Percentiles rank a stretch among this genome's conserved stretches.
These are phyloP conservation scores for Purpureocillium takamizusanense DNA, from an alignment of 2,329 filamentous ascomycete species.

Conservation along the genomic window DNA sequence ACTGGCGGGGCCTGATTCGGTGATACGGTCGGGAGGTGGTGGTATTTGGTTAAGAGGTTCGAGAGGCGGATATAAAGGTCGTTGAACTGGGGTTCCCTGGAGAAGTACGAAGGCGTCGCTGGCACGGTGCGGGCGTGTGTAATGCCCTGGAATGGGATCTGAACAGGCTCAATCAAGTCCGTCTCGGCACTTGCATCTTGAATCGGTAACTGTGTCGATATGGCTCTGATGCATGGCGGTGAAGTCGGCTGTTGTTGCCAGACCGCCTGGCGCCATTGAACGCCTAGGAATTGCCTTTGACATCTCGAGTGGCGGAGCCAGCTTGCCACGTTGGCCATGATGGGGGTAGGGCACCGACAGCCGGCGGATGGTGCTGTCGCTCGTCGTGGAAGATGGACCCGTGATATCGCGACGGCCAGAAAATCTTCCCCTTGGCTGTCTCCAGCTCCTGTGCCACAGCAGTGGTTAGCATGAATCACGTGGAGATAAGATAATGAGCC, in stretches of 20 bases:
- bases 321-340: conserved; percentile 25
- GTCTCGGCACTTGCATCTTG: conserved; percentile 6
- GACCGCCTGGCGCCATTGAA: conserved; percentile 19
- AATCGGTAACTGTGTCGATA: conserved; percentile 6
- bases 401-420: background rate
- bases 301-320: conserved; percentile 27
- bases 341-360: conserved; percentile 13
- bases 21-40: conserved; percentile 60
- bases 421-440: background rate
- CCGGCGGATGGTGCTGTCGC: conserved; percentile 3
- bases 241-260: conserved; percentile 13
- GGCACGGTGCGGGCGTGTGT: conserved; percentile 67
- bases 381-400: no score
- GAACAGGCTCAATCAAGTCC: conserved; percentile 12
- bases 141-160: conserved; percentile 21
- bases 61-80: conserved; percentile 73
- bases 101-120: conserved; percentile 89
- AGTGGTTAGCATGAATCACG: conserved; percentile 8
- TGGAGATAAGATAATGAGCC: conserved; percentile 10
- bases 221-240: conserved; percentile 16
- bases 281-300: conserved; percentile 17
- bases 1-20: conserved; percentile 60
- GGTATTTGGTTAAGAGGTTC: conserved; percentile 61
- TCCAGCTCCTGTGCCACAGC: background rate
- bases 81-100: conserved; percentile 73